Percentiles rank a stretch among this genome's conserved stretches.
These are phyloP conservation scores for Cladophialophora yegresii DNA, from an alignment of 2,329 filamentous ascomycete genomes.

Conservation along the genomic window DNA sequence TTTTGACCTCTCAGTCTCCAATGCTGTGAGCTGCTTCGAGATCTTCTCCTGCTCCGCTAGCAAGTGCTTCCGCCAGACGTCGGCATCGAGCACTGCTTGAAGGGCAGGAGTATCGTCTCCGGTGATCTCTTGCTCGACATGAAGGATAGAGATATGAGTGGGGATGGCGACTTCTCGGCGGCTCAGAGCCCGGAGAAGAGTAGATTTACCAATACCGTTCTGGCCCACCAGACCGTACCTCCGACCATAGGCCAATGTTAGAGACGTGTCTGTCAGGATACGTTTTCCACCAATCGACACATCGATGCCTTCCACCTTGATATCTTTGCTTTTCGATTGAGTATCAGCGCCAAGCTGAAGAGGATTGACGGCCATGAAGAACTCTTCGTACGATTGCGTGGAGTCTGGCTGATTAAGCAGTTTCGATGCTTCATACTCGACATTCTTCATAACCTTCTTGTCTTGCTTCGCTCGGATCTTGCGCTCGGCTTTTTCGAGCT, in stretches of 20 bases:
- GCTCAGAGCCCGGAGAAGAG: conserved; percentile 86
- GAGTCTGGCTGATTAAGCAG: conserved; percentile 80
- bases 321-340: conserved; percentile 91
- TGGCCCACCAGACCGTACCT: conserved; percentile 97
- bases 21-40: conserved; percentile 68
- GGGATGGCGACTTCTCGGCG: conserved; percentile 92
- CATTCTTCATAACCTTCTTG: conserved; percentile 97
- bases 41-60: conserved; percentile 90
- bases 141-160: conserved; percentile 96
- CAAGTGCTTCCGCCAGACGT: conserved; percentile 97
- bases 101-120: conserved; percentile 94
- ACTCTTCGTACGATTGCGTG: conserved; percentile 94
- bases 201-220: conserved; percentile 98
- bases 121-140: conserved; percentile 97
- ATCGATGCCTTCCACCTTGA: conserved; percentile 96
- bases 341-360: conserved; percentile 75
- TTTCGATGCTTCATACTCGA: conserved; percentile 93
- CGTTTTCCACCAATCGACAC: conserved; percentile 86
- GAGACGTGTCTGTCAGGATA: conserved; percentile 84
- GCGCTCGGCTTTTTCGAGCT: conserved; percentile 95
- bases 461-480: conserved; percentile 98
- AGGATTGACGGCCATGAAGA: conserved; percentile 99
- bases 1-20: conserved; percentile 74
- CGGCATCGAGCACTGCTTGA: conserved; percentile 93
- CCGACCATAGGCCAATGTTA: conserved; percentile 88